These are phyloP conservation scores for Chlamydomonas asymmetrica DNA, from an alignment of 139 green algal species.

Conservation along the genomic window DNA sequence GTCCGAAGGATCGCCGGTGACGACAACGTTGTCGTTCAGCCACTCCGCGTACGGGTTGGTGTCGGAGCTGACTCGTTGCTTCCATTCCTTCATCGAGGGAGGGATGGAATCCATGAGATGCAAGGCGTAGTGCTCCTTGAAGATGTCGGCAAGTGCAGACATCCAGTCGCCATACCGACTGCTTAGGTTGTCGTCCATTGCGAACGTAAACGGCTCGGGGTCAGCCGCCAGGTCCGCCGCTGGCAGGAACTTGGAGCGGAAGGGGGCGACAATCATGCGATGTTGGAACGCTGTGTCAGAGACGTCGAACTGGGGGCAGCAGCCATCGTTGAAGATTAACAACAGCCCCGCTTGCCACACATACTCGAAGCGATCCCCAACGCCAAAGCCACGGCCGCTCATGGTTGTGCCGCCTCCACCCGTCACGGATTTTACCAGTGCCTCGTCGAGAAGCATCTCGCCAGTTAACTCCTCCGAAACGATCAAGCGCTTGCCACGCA, in stretches of 20 bases:
- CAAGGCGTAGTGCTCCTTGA: no score
- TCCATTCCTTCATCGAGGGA: no score
- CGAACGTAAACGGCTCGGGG: no score
- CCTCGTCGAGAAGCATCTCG: neutral
- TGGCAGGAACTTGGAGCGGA: constrained; percentile 16
- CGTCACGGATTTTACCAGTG: neutral
- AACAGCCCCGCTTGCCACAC: constrained; percentile 4
- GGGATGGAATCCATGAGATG: no score
- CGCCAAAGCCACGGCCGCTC: neutral
- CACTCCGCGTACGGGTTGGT: no score
- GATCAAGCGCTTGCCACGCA: neutral
- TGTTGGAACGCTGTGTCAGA: neutral
- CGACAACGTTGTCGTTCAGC: no score
- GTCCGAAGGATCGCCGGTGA: no score
- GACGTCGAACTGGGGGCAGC: constrained; percentile 4
- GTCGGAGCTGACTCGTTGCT: no score
- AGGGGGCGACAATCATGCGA: constrained; percentile 3
- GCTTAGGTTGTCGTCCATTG: no score
- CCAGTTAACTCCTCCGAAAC: neutral
- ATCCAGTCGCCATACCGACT: no score
- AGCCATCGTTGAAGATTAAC: constrained; percentile 10
- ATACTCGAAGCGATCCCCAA: neutral
- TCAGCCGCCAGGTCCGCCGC: no score
- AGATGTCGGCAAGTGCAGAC: no score
- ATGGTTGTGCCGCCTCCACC: neutral